Percentiles rank a stretch among this genome's conserved stretches.
These are phyloP conservation scores for Mortierella sp. DNA, from an alignment of 371 early-diverging fungal genomes.

Conservation along the genomic window DNA sequence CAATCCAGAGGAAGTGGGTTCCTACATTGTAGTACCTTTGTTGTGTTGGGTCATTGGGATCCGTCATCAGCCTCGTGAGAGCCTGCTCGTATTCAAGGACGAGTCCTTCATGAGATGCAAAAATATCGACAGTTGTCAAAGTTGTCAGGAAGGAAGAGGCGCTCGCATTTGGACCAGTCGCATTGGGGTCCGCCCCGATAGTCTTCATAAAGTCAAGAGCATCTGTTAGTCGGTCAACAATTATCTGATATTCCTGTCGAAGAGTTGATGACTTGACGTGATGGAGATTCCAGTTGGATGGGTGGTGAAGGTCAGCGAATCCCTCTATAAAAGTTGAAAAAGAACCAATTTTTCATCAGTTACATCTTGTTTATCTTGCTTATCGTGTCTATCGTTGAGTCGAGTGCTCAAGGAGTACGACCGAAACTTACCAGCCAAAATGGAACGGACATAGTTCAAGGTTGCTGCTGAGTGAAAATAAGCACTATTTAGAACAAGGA, in stretches of 20 bases:
- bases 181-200: constrained; percentile 75
- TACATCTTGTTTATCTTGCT: background rate
- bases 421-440: constrained; percentile 68
- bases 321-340: constrained; percentile 17
- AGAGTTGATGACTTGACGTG: constrained; percentile 84
- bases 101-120: constrained; percentile 92
- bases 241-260: constrained; percentile 83
- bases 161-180: constrained; percentile 11
- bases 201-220: constrained; percentile 90
- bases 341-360: too few relatives aligned
- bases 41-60: constrained; percentile 59
- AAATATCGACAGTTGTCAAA: constrained; percentile 82
- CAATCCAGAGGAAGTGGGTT: constrained; percentile 95
- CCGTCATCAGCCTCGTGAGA: constrained; percentile 72
- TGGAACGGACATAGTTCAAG: constrained; percentile 88
- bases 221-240: constrained; percentile 83
- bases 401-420: background rate
- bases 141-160: constrained; percentile 15
- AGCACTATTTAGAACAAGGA: constrained; percentile 59
- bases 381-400: background rate
- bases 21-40: constrained; percentile 72
- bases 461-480: constrained; percentile 97
- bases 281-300: constrained; percentile 85
- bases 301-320: constrained; percentile 81
- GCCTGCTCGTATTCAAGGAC: constrained; percentile 88